A percentile compares a stretch with the other conserved stretches of the same genome.
These are phyloP conservation scores for Sindora glabra DNA, from an alignment of 306 rosid genomes.

Conservation along the genomic window DNA sequence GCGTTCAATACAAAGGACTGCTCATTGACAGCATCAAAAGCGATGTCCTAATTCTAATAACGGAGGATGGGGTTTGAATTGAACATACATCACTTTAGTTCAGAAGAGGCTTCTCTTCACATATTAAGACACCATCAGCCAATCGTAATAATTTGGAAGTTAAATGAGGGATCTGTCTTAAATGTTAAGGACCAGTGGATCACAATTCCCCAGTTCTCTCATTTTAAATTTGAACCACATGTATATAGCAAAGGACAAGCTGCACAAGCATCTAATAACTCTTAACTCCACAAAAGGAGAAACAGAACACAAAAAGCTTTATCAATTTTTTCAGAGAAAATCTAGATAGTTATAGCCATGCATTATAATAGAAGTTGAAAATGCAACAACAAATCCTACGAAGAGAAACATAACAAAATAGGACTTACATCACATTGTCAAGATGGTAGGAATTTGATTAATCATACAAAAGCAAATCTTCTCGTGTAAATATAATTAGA, in stretches of 20 bases:
- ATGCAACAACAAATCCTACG: not conserved
- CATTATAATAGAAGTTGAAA: not conserved
- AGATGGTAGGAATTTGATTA: not conserved
- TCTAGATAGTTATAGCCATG: not conserved
- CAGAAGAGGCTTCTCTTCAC: not conserved
- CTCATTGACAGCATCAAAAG: not conserved
- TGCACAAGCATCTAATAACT: not conserved
- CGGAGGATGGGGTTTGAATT: no score
- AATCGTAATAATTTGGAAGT: not conserved
- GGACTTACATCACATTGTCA: not conserved
- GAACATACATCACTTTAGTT: not conserved
- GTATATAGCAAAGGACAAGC: not conserved
- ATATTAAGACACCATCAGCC: no score
- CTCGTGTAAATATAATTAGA: no score
- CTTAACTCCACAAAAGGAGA: not conserved
- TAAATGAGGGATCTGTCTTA: not conserved
- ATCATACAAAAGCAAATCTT: not conserved
- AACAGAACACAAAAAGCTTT: no score
- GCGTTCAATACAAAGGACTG: not conserved
- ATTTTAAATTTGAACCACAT: not conserved
- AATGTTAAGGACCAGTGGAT: not conserved
- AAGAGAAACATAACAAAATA: not conserved
- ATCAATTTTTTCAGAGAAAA: no score
- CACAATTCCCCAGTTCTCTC: not conserved
- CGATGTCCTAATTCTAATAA: not conserved